Base-by-base conservation (phyloP, 176 grass and related monocot genomes). In the Neostapfia colusana region DNA sequence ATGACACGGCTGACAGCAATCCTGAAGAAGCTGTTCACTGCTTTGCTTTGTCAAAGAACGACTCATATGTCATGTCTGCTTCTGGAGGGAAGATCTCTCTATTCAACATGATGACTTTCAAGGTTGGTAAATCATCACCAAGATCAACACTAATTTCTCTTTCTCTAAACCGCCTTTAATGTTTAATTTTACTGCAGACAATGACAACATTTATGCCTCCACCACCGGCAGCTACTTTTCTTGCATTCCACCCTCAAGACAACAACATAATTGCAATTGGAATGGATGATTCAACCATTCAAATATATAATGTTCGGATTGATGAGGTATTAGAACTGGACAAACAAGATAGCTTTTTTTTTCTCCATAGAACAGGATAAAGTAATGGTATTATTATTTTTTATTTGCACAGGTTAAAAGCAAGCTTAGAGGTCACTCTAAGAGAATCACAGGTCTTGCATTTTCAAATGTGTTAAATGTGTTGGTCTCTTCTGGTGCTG, bases 91-190 rank as follows among this genome's bases (percentile, higher is more conserved):
- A 98, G 77, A 93, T 98, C 42, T 98, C 95, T 36, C 69, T 98
- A 13, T 98, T 98, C 84, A 98, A 98, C 84, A 98, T 94, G 95
- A 98, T 98, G 95, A 98, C 95, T 53, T 98, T 98, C 80, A 98
- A 94, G 95, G 95, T 97, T 78, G 17, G 63, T 79, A 72, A 62
- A 83, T 59, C 61, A 15, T 63, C 41, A 24, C 25, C 20, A n/a
- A n/a, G n/a, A n/a, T n/a, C n/a, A n/a, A 26, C 31, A 36, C 58
- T 43, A 64, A 44, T 23, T 16, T 74, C 36, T 49, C 31, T 25
- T 44, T 10, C 24, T 49, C 73, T 63, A 77, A 72, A 70, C 56
- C 56, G 58, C 16, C 10, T 41, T 79, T 80, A 37, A 84, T 26
- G 1, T 54, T 62, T 82, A 55, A 80, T 44, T 48, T 64, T 44